Conservation (phyloP, 768 basidiomycete species). For the Amanita jacksonii region DNA sequence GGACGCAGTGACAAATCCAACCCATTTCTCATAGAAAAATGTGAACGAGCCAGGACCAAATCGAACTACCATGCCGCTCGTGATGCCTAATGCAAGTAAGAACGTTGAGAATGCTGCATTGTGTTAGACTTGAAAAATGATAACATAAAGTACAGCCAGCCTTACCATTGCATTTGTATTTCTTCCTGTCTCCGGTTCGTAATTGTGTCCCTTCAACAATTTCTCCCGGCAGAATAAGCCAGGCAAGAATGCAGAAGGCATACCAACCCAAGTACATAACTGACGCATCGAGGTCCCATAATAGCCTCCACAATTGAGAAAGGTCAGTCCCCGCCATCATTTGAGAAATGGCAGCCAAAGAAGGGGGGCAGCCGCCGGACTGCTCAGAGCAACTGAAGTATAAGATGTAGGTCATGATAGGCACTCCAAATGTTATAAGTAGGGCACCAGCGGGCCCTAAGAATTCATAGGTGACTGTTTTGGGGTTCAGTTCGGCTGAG, state of each 20-base stretch:
- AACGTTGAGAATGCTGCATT: conserved; percentile 82
- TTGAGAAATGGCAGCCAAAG: conserved; percentile 28
- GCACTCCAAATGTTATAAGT: conserved; percentile 61
- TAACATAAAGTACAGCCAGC: background rate
- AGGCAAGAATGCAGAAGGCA: conserved; percentile 72
- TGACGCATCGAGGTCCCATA: conserved; percentile 79
- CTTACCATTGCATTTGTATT: conserved; percentile 94
- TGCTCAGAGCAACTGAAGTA: conserved; percentile 72
- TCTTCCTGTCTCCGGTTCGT: conserved; percentile 65
- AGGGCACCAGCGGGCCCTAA: conserved; percentile 73
- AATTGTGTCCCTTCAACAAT: conserved; percentile 59
- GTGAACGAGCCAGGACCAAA: conserved; percentile 77
- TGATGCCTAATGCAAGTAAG: conserved; percentile 69
- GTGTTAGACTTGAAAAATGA: conserved; percentile 2
- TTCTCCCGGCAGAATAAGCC: conserved; percentile 72
- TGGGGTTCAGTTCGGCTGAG: conserved; percentile 43
- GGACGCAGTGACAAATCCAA: conserved; percentile 80
- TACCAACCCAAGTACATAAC: conserved; percentile 85
- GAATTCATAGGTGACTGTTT: conserved; percentile 71
- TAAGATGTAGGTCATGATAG: conserved; percentile 60
- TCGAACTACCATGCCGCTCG: conserved; percentile 57
- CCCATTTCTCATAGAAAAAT: conserved; percentile 86
- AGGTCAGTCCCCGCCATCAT: conserved; percentile 38
- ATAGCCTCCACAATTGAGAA: conserved; percentile 53
- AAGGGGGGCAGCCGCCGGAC: conserved; percentile 61